Evolutionary conservation across 768 basidiomycete species (phyloP), one percentile per base, ranked within the genome.

Genomic region (Lactarius evosmus): DNA sequence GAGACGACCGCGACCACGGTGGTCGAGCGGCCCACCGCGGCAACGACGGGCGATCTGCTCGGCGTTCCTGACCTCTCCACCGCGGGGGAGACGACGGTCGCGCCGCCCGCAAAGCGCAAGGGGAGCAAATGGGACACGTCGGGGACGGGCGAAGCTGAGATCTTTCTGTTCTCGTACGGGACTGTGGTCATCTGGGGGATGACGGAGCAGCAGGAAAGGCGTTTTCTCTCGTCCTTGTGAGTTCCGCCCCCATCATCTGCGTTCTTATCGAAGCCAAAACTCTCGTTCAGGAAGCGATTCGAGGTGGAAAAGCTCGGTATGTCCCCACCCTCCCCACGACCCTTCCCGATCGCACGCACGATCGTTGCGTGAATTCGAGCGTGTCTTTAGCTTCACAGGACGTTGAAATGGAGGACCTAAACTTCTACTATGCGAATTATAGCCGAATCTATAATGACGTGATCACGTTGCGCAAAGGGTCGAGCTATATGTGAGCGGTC

Each of bases 371-470:
- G n/a, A 32, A 30, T 54, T 56, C 60, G 63, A 59, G 63, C 60
- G 55, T 34, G 30, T 60, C 51, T 59, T n/a, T 66, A 93, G 93
- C 87, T 38, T 79, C 89, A n/a, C 89, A 95, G 34, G 89, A 90
- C 66, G 80, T 95, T 30, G 95, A 98, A 75, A 95, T 93, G 91
- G 95, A 98, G 78, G 95, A 98, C 72, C 78, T 98, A 36, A 96
- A 96, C 76, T 97, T 88, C 74, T 98, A 98, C 71, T 95, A 95
- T 72, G 95, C 95, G 7, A 94, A 95, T 71, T 98, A 98, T 73
- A 95, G 93, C 73, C 86, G 95, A 70, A 97, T 97, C 71, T 98
- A 95, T 76, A 98, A 98, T 77, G 95, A 98, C 75, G 95, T 98
- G 46, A 97, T 98, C 63, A 93, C 95, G 3, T 81, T 97, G 40